Percentiles rank a stretch among this genome's conserved stretches.
phyloP scores from a whole-genome alignment of 2,329 filamentous ascomycete genomes.

The Diplodia mutila region DNA sequence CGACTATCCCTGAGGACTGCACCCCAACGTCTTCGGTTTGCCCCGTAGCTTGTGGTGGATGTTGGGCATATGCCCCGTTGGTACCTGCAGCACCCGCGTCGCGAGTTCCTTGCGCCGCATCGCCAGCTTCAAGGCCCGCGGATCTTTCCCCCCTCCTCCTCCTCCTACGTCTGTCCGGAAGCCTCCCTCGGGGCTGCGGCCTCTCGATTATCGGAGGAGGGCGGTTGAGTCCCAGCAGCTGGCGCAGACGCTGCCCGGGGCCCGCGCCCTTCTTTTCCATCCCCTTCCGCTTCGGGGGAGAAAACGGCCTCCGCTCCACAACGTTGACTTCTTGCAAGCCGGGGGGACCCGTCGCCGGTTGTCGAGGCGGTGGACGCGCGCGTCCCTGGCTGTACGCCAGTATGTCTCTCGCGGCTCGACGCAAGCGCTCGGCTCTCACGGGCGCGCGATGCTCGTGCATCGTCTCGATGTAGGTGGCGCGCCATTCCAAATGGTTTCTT shows the following conservation, averaged over 20 bases:
- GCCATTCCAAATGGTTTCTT: not conserved
- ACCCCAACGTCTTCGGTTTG: not conserved
- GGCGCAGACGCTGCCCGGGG: no score
- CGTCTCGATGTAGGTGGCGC: not conserved
- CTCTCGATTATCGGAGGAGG: no score
- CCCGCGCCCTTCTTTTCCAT: no score
- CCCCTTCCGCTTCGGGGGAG: no score
- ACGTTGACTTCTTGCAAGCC: no score
- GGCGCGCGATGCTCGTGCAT: not conserved
- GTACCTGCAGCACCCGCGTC: not conserved
- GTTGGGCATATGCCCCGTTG: not conserved
- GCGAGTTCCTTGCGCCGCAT: not conserved
- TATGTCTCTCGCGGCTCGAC: no score
- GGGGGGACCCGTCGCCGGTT: no score
- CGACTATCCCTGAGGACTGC: not conserved
- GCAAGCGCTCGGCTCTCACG: not conserved
- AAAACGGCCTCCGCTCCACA: no score
- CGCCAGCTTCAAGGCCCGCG: no score
- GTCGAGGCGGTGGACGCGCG: no score
- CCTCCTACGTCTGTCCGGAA: not conserved
- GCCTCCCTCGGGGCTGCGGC: not conserved
- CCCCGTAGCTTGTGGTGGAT: not conserved
- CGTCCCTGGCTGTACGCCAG: no score
- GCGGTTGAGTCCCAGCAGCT: no score
- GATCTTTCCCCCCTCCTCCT: not conserved